Evolutionary conservation across 1,139 yeast species (phyloP).

Genomic region (Blastobotrys elegans): DNA sequence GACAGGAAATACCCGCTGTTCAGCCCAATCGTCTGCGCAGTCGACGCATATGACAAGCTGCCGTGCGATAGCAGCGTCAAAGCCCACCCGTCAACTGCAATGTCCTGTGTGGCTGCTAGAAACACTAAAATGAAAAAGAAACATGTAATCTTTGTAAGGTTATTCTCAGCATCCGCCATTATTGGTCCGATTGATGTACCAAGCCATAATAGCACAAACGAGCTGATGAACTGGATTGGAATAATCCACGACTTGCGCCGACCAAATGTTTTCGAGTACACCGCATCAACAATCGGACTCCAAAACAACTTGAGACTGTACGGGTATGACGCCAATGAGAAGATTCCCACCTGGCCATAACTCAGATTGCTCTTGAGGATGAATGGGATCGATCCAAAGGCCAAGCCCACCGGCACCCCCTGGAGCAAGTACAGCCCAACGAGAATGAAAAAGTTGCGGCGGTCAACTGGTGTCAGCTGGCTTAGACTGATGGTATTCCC

Average conservation of each 20-base stretch:
- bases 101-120: slow-evolving; percentile 95
- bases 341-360: slow-evolving; percentile 88
- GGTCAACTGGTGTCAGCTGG: slow-evolving; percentile 30
- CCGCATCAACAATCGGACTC: slow-evolving; percentile 94
- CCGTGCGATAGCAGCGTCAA: slow-evolving; percentile 74
- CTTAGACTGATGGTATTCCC: slow-evolving; percentile 14
- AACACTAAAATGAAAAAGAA: slow-evolving; percentile 74
- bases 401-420: slow-evolving; percentile 94
- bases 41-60: slow-evolving; percentile 87
- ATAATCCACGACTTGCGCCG: slow-evolving; percentile 91
- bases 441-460: slow-evolving; percentile 65
- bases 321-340: slow-evolving; percentile 90
- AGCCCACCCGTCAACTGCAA: slow-evolving; percentile 99
- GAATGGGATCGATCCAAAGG: slow-evolving; percentile 95
- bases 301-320: slow-evolving; percentile 86
- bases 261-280: slow-evolving; percentile 64
- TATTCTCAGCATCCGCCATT: slow-evolving; percentile 50
- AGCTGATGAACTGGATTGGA: slow-evolving; percentile 79
- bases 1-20: slow-evolving; percentile 90
- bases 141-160: slow-evolving; percentile 51
- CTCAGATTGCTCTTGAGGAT: slow-evolving; percentile 72
- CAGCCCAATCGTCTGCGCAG: slow-evolving; percentile 94
- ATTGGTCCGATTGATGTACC: slow-evolving; percentile 53
- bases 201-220: slow-evolving; percentile 57
- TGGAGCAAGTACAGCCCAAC: slow-evolving; percentile 75